Base-by-base conservation (phyloP, 2,329 filamentous ascomycete genomes). In the Biscogniauxia sp. region DNA sequence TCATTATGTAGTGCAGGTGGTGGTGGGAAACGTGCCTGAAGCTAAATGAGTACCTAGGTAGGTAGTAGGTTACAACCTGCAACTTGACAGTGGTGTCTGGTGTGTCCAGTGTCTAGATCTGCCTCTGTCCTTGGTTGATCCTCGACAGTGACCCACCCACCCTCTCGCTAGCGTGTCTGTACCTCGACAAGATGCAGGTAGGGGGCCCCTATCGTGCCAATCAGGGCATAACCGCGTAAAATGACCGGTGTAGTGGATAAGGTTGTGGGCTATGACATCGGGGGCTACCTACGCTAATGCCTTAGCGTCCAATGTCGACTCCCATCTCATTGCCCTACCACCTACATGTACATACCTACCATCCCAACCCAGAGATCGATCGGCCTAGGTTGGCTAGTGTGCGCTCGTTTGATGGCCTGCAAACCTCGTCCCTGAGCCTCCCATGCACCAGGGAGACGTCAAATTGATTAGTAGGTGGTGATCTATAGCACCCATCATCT, bases 131-230 rank as follows among this genome's bases (percentile, higher is more conserved):
- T 49, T 54, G 55, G 59, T 53, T 56, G 58, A 52, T 53, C 56
- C 50, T 54, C 52, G 28, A 45, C 57, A 54, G 52, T 28, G 64
- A 56, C 63, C 64, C 64, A 66, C 64, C 54, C 56, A 45, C 32
- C 50, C 19, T 51, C 15, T 15, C 37, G 37, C 37, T 45, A 45
- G 37, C 37, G 37, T 52, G 50, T 57, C 37, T 58, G 57, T 66
- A 58, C 57, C 52, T 63, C 60, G 51, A 65, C 63, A 54, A 57
- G 25, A 60, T 59, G 61, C 60, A 60, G 65, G 23, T 20, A 55
- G 37, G n/a, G 54, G 56, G 41, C 17, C 51, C 54, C 45, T 69
- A 68, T 67, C 67, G 65, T 65, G 61, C 67, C 67, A 69, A 69
- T 69, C 61, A 64, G 52, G 51, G 25, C 25, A 37, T 49, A 41